Evolutionary conservation across 495 filamentous ascomycete species (phyloP).

Genomic region (Xylaria intraflava): DNA sequence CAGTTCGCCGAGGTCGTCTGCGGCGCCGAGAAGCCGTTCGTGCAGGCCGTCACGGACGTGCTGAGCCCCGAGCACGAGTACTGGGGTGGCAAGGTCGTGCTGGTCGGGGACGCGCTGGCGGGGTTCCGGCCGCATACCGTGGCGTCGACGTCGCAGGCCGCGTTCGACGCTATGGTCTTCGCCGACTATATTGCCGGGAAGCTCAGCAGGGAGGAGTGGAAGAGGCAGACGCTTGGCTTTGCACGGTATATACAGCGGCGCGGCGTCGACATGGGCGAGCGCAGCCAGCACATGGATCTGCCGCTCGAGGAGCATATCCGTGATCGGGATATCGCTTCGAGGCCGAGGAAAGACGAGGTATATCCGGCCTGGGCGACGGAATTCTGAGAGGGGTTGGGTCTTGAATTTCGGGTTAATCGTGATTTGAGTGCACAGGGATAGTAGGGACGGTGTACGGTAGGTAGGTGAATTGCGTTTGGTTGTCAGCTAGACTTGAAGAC

Average conservation of each 20-base stretch:
- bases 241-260: constrained; percentile 38
- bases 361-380: constrained; percentile 29
- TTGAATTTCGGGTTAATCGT: no score
- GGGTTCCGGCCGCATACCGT: constrained; percentile 52
- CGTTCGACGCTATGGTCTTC: constrained; percentile 41
- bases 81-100: constrained; percentile 42
- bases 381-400: constrained; percentile 3
- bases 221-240: constrained; percentile 38
- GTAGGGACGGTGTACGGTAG: no score
- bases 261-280: constrained; percentile 43
- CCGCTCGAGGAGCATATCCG: constrained; percentile 30
- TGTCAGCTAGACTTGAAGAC: no score
- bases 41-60: constrained; percentile 51
- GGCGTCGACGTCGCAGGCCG: constrained; percentile 45
- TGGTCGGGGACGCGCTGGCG: constrained; percentile 52
- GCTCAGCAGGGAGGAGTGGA: constrained; percentile 36
- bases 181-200: constrained; percentile 39
- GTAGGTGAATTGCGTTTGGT: no score
- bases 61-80: constrained; percentile 39
- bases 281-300: constrained; percentile 38
- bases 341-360: constrained; percentile 23
- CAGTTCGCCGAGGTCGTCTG: constrained; percentile 49
- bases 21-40: constrained; percentile 43
- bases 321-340: constrained; percentile 31
- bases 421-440: no score